Conservation (phyloP, 805 yeast species). For the Cyberlindnera mrakii region DNA sequence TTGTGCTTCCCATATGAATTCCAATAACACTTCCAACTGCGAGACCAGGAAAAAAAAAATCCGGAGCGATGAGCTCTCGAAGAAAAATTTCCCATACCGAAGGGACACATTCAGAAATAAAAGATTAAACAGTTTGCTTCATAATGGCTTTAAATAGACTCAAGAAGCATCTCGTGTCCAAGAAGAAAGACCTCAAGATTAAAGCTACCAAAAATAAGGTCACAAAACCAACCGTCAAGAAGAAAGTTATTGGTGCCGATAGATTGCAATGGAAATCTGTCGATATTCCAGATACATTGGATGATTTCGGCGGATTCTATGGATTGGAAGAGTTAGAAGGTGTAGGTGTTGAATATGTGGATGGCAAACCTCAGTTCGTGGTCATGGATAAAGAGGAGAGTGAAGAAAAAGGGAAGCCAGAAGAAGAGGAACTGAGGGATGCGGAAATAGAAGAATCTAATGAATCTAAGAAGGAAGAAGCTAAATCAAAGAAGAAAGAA, state of each 20-base stretch:
- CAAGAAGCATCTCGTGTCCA: constrained; percentile 7
- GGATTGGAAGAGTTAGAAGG: constrained; percentile 95
- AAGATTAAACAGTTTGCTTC: neutral
- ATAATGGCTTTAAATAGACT: constrained; percentile 10
- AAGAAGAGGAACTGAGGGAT: constrained; percentile 7
- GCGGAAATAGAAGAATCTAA: constrained; percentile 5
- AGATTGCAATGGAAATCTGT: constrained; percentile 74
- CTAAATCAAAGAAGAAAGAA: constrained; percentile 12
- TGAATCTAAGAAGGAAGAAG: constrained; percentile 20
- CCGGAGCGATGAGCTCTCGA: neutral
- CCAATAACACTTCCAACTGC: too few species aligned
- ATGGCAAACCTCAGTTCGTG: constrained; percentile 63
- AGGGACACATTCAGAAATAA: neutral
- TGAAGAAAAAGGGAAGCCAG: constrained; percentile 16
- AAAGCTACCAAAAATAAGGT: constrained; percentile 2
- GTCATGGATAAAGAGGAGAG: constrained; percentile 29
- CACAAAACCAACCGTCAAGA: constrained; percentile 1
- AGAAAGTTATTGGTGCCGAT: constrained; percentile 37
- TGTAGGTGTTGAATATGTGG: constrained; percentile 69
- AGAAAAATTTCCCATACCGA: neutral
- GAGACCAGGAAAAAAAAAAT: neutral
- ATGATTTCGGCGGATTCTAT: constrained; percentile 84
- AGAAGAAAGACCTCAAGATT: constrained; percentile 7
- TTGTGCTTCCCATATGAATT: neutral
- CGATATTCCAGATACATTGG: constrained; percentile 74